Evolutionary conservation across 768 basidiomycete genomes (phyloP).

Genomic region (Mycena vulgaris): DNA sequence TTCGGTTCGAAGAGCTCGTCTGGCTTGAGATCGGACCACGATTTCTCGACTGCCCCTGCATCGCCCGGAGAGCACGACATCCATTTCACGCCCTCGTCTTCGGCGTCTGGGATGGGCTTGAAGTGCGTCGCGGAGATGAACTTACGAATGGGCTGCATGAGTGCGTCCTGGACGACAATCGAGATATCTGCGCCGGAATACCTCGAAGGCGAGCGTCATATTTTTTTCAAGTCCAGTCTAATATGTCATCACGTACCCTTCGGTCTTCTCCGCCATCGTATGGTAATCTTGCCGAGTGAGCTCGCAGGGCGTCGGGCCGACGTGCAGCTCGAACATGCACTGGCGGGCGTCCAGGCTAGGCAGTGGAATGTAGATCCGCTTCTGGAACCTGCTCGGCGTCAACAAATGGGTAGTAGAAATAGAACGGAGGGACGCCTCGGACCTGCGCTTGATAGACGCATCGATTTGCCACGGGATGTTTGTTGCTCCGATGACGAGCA

Average conservation of each 20-base stretch:
- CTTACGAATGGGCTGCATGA: slow-evolving; percentile 90
- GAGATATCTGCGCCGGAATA: slow-evolving; percentile 88
- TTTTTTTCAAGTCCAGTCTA: background rate
- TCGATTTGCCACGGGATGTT: slow-evolving; percentile 91
- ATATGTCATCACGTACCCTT: slow-evolving; percentile 66
- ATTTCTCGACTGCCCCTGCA: slow-evolving; percentile 74
- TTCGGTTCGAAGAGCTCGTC: slow-evolving; percentile 82
- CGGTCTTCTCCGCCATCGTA: slow-evolving; percentile 74
- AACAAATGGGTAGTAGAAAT: background rate
- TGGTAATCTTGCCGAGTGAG: slow-evolving; percentile 75
- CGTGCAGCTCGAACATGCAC: slow-evolving; percentile 86
- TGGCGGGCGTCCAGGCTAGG: slow-evolving; percentile 81
- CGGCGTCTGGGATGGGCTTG: slow-evolving; percentile 58
- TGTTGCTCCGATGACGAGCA: slow-evolving; percentile 86
- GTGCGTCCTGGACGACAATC: slow-evolving; percentile 82
- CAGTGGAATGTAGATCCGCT: slow-evolving; percentile 87
- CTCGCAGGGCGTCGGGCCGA: slow-evolving; percentile 82
- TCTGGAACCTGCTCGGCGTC: slow-evolving; percentile 73
- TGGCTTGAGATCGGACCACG: slow-evolving; percentile 78
- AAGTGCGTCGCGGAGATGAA: slow-evolving; percentile 89
- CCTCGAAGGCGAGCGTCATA: background rate
- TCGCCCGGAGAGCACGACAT: slow-evolving; percentile 89
- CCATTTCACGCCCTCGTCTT: slow-evolving; percentile 57
- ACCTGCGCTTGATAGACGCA: slow-evolving; percentile 85
- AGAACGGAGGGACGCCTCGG: slow-evolving; percentile 26